A percentile compares a stretch with the other conserved stretches of the same genome.
Evolutionary conservation across 495 filamentous ascomycete genomes (phyloP).

Genomic region (Aspergillus avenaceus): DNA sequence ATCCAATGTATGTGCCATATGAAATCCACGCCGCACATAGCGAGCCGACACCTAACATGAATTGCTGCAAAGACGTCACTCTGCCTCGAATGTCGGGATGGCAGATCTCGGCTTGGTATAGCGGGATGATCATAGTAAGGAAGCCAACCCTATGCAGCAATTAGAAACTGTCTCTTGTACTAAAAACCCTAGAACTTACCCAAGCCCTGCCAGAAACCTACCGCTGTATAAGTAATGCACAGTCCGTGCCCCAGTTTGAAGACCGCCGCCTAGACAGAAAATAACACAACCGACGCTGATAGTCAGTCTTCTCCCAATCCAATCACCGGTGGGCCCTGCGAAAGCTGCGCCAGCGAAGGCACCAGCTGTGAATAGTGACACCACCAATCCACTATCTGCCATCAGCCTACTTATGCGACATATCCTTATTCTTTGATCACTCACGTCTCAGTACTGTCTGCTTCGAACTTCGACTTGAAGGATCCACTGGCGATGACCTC

Average conservation of each 20-base stretch:
- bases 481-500: constrained; percentile 52
- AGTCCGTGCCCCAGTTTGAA: constrained; percentile 36
- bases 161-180: not conserved
- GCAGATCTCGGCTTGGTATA: constrained; percentile 44
- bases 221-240: constrained; percentile 37
- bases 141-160: constrained; percentile 45
- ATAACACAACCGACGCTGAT: constrained; percentile 40
- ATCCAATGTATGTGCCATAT: constrained; percentile 45
- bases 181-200: constrained; percentile 38
- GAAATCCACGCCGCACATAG: constrained; percentile 39
- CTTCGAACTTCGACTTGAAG: constrained; percentile 47
- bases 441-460: constrained; percentile 52
- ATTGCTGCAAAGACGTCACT: constrained; percentile 40
- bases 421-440: constrained; percentile 5
- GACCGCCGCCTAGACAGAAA: constrained; percentile 42
- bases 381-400: constrained; percentile 53
- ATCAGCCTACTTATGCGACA: not conserved
- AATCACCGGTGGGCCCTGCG: constrained; percentile 37
- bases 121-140: constrained; percentile 51
- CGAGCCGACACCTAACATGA: constrained; percentile 42
- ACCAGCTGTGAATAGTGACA: constrained; percentile 60
- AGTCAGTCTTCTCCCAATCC: constrained; percentile 36
- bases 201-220: constrained; percentile 41
- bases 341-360: constrained; percentile 40
- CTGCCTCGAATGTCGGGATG: constrained; percentile 42